Base-by-base conservation (phyloP, 352 stramenopile species). In the Globisporangium acanthophoron region DNA sequence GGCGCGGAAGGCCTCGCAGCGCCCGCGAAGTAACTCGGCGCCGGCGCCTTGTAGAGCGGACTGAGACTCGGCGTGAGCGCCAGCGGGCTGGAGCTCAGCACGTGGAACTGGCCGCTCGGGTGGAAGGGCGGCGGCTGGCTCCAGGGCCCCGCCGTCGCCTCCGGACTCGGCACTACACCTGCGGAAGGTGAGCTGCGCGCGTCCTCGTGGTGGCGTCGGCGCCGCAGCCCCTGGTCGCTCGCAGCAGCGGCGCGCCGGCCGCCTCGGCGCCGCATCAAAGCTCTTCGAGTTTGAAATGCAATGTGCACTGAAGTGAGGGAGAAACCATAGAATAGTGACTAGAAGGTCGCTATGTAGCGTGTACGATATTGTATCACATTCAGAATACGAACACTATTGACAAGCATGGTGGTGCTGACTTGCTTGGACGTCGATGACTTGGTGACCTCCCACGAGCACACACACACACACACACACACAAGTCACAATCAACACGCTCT, bases 51-150 rank as follows among this genome's bases (percentile, higher is more conserved):
- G 59, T 81, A 85, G 41, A 81, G 37, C 57, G 71, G 71, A 39
- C 65, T 82, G 16, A 81, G 55, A 46, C 52, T 76, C 24, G 76
- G 69, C 31, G 71, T 76, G n/a, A 76, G 65, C 43, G 71, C 71
- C 3, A 82, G 37, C 9, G 76, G 76, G 20, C 71, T 86, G 21
- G 52, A 59, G 49, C 61, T 55, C 40, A 69, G 56, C 40, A 72
- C 48, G 46, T 72, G 65, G 61, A 69, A 69, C 45, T 73, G 59
- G 5, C 71, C 73, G 18, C 62, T 68, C n/a, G 76, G 76, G 40
- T 75, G 50, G 27, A 61, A 67, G n/a, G 50, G 12, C 18, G 48
- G 35, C 43, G 54, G 52, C 18, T 65, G 59, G 59, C 59, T 65
- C 51, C 59, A 59, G 16, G 58, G 51, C 1, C 52, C 59, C 9